phyloP scores from a whole-genome alignment of 2,329 filamentous ascomycete genomes.

The Zalaria sp. region DNA sequence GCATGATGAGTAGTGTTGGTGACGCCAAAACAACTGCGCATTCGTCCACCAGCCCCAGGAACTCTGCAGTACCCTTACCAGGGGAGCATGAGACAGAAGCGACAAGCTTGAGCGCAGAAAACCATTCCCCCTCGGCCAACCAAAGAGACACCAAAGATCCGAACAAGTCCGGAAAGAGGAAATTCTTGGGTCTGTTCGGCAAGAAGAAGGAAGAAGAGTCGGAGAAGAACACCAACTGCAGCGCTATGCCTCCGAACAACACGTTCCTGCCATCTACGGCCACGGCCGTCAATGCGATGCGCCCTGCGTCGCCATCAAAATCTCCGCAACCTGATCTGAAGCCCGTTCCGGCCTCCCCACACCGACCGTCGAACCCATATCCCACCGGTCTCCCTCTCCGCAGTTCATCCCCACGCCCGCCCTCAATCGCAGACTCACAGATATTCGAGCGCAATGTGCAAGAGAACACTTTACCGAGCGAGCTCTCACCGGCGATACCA shows the following conservation, averaged over 20 bases:
- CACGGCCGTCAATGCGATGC: constrained; percentile 4
- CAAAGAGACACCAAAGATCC: background rate
- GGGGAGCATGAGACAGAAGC: background rate
- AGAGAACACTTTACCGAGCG: constrained; percentile 52
- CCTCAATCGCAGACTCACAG: constrained; percentile 59
- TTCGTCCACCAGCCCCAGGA: background rate
- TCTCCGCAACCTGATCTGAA: constrained; percentile 1
- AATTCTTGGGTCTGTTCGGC: constrained; percentile 8
- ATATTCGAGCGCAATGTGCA: constrained; percentile 96
- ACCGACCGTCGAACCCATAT: constrained; percentile 1
- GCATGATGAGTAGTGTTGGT: too few species aligned
- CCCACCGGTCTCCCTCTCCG: constrained; percentile 1
- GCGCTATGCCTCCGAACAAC: background rate
- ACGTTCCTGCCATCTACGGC: constrained; percentile 6
- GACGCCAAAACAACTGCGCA: background rate
- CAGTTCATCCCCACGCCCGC: constrained; percentile 58
- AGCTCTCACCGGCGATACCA: constrained; percentile 74
- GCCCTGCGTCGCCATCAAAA: constrained; percentile 3
- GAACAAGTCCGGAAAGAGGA: constrained; percentile 9
- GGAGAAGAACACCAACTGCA: constrained; percentile 3
- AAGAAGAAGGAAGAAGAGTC: constrained; percentile 8
- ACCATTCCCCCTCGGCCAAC: background rate
- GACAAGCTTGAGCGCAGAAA: background rate
- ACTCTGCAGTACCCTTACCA: background rate
- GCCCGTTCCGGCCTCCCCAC: constrained; percentile 10